These are phyloP conservation scores for Candida berthetii DNA, from an alignment of 805 yeast genomes.

Conservation along the genomic window DNA sequence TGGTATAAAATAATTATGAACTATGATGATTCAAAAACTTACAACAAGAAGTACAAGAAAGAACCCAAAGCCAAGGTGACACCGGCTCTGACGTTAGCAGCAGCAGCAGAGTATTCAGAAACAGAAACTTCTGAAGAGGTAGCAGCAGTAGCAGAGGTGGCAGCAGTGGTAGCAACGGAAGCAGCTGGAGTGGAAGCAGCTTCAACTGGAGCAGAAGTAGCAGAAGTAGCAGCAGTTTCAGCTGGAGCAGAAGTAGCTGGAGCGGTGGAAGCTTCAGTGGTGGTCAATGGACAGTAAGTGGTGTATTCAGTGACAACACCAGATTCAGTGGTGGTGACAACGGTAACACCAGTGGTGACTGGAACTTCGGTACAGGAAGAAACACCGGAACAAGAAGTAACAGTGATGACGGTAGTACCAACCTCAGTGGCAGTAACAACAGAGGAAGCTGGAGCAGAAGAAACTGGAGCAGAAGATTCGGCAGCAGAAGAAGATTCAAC, in stretches of 20 bases:
- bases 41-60: slow-evolving; percentile 22
- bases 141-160: slow-evolving; percentile 24
- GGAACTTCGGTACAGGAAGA: slow-evolving; percentile 5
- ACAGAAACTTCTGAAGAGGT: slow-evolving; percentile 9
- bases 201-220: slow-evolving; percentile 1
- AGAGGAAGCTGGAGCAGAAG: slow-evolving; percentile 4
- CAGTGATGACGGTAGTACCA: slow-evolving; percentile 21
- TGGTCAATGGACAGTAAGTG: slow-evolving; percentile 10
- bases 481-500: slow-evolving; percentile 2
- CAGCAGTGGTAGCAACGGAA: slow-evolving; percentile 9
- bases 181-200: slow-evolving; percentile 11
- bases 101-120: slow-evolving; percentile 8
- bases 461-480: slow-evolving; percentile 1
- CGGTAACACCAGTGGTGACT: slow-evolving; percentile 21
- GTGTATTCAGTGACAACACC: slow-evolving; percentile 15
- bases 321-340: slow-evolving; percentile 22
- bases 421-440: slow-evolving; percentile 14
- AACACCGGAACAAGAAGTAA: slow-evolving; percentile 17
- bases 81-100: slow-evolving; percentile 9
- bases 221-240: slow-evolving; percentile 6
- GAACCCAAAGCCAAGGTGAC: slow-evolving; percentile 21
- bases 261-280: slow-evolving; percentile 4
- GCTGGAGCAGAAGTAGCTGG: slow-evolving; percentile 1
- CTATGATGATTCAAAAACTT: slow-evolving; percentile 4
- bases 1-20: background rate